A percentile compares a stretch with the other conserved stretches of the same genome.
These are phyloP conservation scores for Backusella luteola DNA, from an alignment of 192 early-diverging fungal species.

Conservation along the genomic window DNA sequence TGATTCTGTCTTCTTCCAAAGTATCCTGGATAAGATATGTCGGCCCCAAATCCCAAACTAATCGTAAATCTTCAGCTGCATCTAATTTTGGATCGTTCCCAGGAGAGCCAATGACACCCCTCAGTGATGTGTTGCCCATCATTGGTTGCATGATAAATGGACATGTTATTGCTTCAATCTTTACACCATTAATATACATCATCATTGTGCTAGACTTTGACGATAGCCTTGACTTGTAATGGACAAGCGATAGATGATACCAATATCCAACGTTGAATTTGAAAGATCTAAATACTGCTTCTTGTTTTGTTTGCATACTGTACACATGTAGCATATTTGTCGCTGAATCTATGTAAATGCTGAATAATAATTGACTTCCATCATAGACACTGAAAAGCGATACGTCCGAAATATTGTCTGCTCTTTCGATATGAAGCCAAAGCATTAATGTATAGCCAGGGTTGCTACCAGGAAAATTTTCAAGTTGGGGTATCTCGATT, in stretches of 20 bases:
- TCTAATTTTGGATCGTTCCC: slow-evolving; percentile 10
- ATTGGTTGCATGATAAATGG: slow-evolving; percentile 49
- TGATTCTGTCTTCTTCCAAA: slow-evolving; percentile 58
- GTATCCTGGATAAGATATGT: slow-evolving; percentile 62
- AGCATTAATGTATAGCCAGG: slow-evolving; percentile 58
- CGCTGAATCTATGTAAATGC: slow-evolving; percentile 45
- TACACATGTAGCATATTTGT: slow-evolving; percentile 45
- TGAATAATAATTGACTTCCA: slow-evolving; percentile 44
- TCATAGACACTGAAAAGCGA: slow-evolving; percentile 49
- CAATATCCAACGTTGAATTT: slow-evolving; percentile 57
- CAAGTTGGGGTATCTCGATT: slow-evolving; percentile 43
- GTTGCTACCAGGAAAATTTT: slow-evolving; percentile 52
- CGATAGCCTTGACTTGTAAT: slow-evolving; percentile 53
- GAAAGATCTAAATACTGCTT: slow-evolving; percentile 46
- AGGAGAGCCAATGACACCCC: slow-evolving; percentile 42
- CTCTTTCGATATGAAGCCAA: slow-evolving; percentile 62
- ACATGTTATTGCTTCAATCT: slow-evolving; percentile 54
- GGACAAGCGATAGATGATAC: slow-evolving; percentile 70
- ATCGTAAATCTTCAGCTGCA: slow-evolving; percentile 12
- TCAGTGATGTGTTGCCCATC: slow-evolving; percentile 26
- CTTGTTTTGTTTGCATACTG: slow-evolving; percentile 42
- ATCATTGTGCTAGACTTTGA: slow-evolving; percentile 45
- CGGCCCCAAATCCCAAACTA: slow-evolving; percentile 65
- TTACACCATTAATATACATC: slow-evolving; percentile 62
- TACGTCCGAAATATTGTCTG: slow-evolving; percentile 43